Conservation (phyloP, 2,329 filamentous ascomycete genomes). For the Penicillium sp. region DNA sequence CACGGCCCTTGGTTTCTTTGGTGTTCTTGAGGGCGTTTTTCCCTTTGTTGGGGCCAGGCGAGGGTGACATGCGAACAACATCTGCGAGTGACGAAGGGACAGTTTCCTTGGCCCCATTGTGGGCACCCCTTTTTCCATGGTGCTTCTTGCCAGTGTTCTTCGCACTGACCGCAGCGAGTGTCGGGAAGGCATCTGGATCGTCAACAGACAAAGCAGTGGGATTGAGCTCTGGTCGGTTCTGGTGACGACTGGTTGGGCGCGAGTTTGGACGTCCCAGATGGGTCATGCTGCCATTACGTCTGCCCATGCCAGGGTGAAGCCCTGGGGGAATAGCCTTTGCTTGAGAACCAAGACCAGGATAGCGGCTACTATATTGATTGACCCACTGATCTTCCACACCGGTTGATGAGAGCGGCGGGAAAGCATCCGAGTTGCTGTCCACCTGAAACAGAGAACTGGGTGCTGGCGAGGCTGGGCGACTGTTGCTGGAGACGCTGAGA, state of each 20-base stretch:
- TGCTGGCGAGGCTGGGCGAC: constrained; percentile 56
- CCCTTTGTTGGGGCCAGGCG: constrained; percentile 65
- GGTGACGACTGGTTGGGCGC: constrained; percentile 80
- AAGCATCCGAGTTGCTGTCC: constrained; percentile 75
- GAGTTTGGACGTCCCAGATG: constrained; percentile 70
- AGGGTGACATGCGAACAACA: constrained; percentile 92
- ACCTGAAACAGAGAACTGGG: constrained; percentile 70
- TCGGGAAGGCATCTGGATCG: constrained; percentile 93
- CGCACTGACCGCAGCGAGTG: constrained; percentile 71
- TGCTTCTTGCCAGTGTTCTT: constrained; percentile 82
- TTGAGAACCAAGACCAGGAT: constrained; percentile 49
- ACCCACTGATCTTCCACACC: constrained; percentile 62
- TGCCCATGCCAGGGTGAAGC: constrained; percentile 33
- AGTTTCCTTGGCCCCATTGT: constrained; percentile 68
- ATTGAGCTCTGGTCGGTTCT: constrained; percentile 60
- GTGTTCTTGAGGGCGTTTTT: constrained; percentile 59
- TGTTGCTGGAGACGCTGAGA: constrained; percentile 67
- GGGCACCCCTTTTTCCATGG: constrained; percentile 85
- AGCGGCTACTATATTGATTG: constrained; percentile 49
- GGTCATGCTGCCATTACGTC: constrained; percentile 54
- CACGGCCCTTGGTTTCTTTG: constrained; percentile 66
- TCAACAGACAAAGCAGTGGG: constrained; percentile 77
- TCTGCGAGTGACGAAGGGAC: constrained; percentile 81
- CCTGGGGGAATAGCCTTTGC: constrained; percentile 45
- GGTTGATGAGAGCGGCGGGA: constrained; percentile 70